A percentile compares a stretch with the other conserved stretches of the same genome.
phyloP scores from a whole-genome alignment of 306 rosid species.

The Pterocarpus santalinus region DNA sequence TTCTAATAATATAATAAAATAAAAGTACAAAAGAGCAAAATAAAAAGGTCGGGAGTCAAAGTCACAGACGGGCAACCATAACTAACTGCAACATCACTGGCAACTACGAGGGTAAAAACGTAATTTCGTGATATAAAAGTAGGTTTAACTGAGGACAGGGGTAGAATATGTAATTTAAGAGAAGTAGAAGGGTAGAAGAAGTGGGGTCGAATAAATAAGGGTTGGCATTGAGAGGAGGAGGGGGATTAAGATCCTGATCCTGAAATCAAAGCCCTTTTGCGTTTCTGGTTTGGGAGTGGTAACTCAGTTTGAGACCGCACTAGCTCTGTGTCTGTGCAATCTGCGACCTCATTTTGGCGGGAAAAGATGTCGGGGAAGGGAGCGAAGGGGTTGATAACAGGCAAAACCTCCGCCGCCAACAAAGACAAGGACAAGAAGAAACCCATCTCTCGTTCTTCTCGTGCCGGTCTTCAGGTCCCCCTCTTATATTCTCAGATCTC shows the following conservation, averaged over 20 bases:
- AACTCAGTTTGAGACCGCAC: neutral
- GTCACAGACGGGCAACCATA: too few species aligned
- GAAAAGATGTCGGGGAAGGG: constrained; percentile 84
- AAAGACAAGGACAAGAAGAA: constrained; percentile 85
- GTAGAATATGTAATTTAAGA: neutral
- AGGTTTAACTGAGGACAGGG: neutral
- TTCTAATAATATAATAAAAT: too few species aligned
- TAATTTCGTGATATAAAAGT: neutral
- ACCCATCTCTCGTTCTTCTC: constrained; percentile 80
- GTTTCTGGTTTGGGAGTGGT: neutral
- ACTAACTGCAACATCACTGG: too few species aligned
- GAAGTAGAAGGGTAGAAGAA: constrained; percentile 34
- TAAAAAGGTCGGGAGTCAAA: too few species aligned
- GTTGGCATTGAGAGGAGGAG: neutral
- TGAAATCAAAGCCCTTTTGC: neutral
- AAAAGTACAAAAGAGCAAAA: too few species aligned
- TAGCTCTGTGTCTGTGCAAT: neutral
- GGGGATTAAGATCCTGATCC: constrained; percentile 16
- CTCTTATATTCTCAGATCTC: constrained; percentile 44
- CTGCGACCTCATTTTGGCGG: constrained; percentile 47
- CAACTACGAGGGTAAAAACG: neutral
- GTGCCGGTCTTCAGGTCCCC: constrained; percentile 81
- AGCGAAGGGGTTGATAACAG: constrained; percentile 77
- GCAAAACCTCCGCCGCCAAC: constrained; percentile 63
- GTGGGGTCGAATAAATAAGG: constrained; percentile 3